Conservation (phyloP, 768 basidiomycete species). For the Boletellus ananas region DNA sequence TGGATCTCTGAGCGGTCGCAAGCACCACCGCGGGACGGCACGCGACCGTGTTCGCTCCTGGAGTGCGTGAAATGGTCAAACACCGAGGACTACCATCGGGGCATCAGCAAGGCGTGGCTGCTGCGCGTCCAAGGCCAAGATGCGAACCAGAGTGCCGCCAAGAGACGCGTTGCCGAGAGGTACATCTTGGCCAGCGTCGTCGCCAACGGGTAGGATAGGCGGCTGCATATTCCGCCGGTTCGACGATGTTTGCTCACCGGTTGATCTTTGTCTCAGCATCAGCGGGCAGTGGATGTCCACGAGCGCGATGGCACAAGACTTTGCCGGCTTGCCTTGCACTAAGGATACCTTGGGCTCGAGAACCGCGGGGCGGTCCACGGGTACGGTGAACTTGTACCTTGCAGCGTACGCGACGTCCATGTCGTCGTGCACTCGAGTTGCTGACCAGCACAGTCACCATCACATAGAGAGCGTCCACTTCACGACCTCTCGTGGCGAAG, state of each 20-base stretch:
- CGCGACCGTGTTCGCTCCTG: conserved; percentile 9
- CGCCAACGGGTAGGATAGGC: conserved; percentile 54
- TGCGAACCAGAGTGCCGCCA: conserved; percentile 33
- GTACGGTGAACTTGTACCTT: conserved; percentile 56
- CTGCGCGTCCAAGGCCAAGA: conserved; percentile 42
- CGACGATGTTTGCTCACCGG: conserved; percentile 1
- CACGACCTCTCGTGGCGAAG: conserved; percentile 35
- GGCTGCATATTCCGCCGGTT: background rate
- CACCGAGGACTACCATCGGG: conserved; percentile 63
- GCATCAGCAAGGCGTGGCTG: conserved; percentile 68
- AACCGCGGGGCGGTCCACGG: conserved; percentile 30
- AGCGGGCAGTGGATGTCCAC: conserved; percentile 69
- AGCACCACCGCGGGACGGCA: background rate
- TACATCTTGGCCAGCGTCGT: conserved; percentile 70
- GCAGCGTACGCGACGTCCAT: conserved; percentile 48
- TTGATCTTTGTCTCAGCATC: conserved; percentile 39
- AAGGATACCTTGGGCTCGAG: conserved; percentile 10
- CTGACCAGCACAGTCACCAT: conserved; percentile 51
- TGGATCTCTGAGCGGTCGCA: conserved; percentile 42
- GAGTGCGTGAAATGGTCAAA: conserved; percentile 60
- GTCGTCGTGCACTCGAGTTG: background rate
- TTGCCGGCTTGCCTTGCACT: conserved; percentile 43
- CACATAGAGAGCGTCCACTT: conserved; percentile 77
- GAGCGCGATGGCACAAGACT: conserved; percentile 69
- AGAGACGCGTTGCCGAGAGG: conserved; percentile 50